Conservation (phyloP, 2,329 filamentous ascomycete genomes). For the Cladosporium velox region DNA sequence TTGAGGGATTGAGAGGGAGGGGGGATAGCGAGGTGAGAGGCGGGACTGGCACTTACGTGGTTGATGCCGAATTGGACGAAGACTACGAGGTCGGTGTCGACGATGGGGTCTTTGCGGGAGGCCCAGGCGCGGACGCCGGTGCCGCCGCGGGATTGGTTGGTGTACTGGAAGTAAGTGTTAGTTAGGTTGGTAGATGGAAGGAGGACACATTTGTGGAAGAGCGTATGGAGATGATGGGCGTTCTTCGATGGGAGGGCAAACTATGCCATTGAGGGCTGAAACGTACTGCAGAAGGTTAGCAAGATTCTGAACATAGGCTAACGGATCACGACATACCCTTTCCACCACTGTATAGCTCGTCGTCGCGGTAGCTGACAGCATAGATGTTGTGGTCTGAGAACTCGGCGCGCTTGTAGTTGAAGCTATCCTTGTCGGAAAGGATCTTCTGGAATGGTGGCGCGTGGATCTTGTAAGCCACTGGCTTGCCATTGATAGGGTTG, state of each 20-base stretch:
- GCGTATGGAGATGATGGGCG: neutral
- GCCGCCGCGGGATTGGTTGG: conserved; percentile 59
- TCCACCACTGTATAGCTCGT: conserved; percentile 62
- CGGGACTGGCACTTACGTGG: conserved; percentile 39
- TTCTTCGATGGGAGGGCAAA: neutral
- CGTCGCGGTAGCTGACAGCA: conserved; percentile 59
- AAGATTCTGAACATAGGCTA: neutral
- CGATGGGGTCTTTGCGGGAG: conserved; percentile 54
- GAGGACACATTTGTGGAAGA: neutral
- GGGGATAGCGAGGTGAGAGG: neutral
- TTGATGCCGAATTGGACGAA: conserved; percentile 62
- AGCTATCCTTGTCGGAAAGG: conserved; percentile 54
- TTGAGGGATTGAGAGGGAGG: neutral
- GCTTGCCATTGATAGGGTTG: conserved; percentile 52
- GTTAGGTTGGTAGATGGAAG: neutral
- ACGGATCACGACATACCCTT: conserved; percentile 28
- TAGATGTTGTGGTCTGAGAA: conserved; percentile 62
- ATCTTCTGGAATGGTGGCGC: conserved; percentile 54
- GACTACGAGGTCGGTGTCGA: conserved; percentile 59
- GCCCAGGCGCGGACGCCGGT: conserved; percentile 53
- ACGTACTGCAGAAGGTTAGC: neutral
- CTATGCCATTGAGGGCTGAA: neutral
- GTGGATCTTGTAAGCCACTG: conserved; percentile 54
- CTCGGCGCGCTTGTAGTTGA: conserved; percentile 59
- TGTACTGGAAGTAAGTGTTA: conserved; percentile 43